phyloP scores from a whole-genome alignment of 2,329 filamentous ascomycete species.

The Ilyonectria sp. region DNA sequence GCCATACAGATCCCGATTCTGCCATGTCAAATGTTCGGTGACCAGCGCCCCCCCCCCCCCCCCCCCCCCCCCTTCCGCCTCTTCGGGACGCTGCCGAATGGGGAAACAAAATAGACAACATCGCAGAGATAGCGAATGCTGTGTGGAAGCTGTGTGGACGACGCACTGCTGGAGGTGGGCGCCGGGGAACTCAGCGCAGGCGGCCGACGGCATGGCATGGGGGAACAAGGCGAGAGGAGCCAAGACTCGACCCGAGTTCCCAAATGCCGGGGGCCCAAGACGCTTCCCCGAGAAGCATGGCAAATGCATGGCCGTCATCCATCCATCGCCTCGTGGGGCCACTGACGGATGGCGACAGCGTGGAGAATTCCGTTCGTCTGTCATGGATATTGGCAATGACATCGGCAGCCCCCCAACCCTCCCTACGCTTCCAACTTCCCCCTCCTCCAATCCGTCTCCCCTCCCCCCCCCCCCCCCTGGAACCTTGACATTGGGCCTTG shows the following conservation, averaged over 20 bases:
- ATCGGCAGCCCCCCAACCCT: background rate
- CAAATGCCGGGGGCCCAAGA: conserved; percentile 13
- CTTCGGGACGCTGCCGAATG: background rate
- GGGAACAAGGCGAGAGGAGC: background rate
- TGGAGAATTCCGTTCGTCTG: background rate
- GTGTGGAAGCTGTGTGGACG: background rate
- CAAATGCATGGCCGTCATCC: conserved; percentile 1
- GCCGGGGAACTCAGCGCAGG: background rate
- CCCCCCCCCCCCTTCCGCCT: too few relatives aligned
- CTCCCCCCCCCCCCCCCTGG: background rate
- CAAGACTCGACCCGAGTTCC: background rate
- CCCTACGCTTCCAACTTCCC: background rate
- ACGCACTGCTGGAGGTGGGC: too few relatives aligned
- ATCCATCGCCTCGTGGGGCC: background rate
- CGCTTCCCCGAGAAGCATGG: conserved; percentile 14
- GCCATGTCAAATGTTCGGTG: background rate
- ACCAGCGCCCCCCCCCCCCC: too few relatives aligned
- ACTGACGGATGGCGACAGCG: background rate
- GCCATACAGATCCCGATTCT: background rate
- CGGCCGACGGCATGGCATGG: conserved; percentile 6
- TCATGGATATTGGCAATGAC: background rate
- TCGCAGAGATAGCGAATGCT: background rate
- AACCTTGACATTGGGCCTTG: too few relatives aligned
- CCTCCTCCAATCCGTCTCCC: background rate
- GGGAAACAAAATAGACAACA: background rate